Conservation (phyloP, 768 basidiomycete genomes). For the Asterophora lycoperdoides region DNA sequence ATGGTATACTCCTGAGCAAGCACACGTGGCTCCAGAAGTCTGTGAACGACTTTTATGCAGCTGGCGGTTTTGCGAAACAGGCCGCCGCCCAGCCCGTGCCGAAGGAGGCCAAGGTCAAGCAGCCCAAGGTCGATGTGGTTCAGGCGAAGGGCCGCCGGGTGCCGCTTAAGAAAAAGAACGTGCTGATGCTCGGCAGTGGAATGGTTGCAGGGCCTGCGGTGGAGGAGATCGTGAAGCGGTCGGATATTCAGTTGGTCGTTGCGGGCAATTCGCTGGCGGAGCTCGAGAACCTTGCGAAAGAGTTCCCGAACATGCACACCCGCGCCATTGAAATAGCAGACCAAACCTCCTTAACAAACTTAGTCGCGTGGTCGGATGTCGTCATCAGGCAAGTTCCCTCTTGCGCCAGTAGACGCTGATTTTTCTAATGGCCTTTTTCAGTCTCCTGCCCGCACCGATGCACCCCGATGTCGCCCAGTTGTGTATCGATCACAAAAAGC, state of each 20-base stretch:
- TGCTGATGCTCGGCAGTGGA: conserved; percentile 87
- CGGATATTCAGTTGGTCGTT: conserved; percentile 66
- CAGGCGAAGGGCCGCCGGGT: background rate
- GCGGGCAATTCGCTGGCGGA: conserved; percentile 71
- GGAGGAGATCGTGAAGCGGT: conserved; percentile 58
- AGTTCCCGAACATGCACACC: conserved; percentile 49
- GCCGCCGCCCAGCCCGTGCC: too few species aligned
- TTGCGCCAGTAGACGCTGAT: too few species aligned
- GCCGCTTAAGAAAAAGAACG: conserved; percentile 47
- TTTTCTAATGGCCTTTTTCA: conserved; percentile 24
- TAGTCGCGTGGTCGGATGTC: conserved; percentile 67
- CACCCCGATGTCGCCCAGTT: conserved; percentile 68
- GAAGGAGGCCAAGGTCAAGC: background rate
- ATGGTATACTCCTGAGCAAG: conserved; percentile 48
- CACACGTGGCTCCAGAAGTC: conserved; percentile 58
- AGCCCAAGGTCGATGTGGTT: background rate
- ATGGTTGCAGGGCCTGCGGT: conserved; percentile 93
- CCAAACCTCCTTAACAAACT: conserved; percentile 34
- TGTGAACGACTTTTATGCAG: conserved; percentile 41
- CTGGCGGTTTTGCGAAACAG: background rate
- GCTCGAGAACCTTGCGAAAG: conserved; percentile 42
- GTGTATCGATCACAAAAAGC: conserved; percentile 65
- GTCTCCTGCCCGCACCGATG: conserved; percentile 74
- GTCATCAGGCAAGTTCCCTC: conserved; percentile 66
- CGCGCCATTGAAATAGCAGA: conserved; percentile 60